Evolutionary conservation across 2,329 filamentous ascomycete species (phyloP), one percentile per base, ranked within the genome.

Genomic region (Teratosphaeria pseudoeucalypti): DNA sequence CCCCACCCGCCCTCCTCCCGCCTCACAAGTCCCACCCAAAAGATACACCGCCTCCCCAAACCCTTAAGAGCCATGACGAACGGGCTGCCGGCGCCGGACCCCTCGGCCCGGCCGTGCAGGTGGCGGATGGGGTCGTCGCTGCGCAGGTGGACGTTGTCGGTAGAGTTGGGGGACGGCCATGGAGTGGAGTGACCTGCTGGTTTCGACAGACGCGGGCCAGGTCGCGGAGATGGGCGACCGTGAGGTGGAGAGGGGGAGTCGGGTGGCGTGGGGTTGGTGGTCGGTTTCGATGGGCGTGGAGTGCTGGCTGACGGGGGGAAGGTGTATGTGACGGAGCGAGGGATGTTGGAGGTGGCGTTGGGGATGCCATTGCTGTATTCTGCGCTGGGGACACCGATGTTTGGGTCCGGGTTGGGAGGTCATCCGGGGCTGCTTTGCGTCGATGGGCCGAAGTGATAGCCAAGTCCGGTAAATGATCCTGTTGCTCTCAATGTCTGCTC

Each of bases 161-260:
- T 85, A 86, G 49, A 86, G 78, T 59, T 81, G 81, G 23, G 84
- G 83, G 2, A 85, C 74, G 37, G 81, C 77, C 82, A 86, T 85
- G 73, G 86, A 86, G 65, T 85, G 83, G 65, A 85, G 77, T 49
- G 86, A 77, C 14, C 82, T 78, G 62, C 81, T 85, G 57, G 83
- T 84, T 23, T 60, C 82, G 78, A 63, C 82, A 84, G 57, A 85
- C 71, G 61, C 82, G 77, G 34, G 82, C 82, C 29, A 86, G 77
- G 67, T 85, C 83, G 61, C 72, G 81, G 55, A 86, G 80, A 68
- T 81, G 75, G 53, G 79, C 76, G 56, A 85, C 74, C 59, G 85
- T 84, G 60, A 79, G 73, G 34, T 79, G 81, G 61, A 86, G 66
- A 86, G 71, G 12, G 83, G 83, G 9, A 85, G 74, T 7, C 63